phyloP scores from a whole-genome alignment of 1,139 yeast species.

The Saccharomyces pastorianus region DNA sequence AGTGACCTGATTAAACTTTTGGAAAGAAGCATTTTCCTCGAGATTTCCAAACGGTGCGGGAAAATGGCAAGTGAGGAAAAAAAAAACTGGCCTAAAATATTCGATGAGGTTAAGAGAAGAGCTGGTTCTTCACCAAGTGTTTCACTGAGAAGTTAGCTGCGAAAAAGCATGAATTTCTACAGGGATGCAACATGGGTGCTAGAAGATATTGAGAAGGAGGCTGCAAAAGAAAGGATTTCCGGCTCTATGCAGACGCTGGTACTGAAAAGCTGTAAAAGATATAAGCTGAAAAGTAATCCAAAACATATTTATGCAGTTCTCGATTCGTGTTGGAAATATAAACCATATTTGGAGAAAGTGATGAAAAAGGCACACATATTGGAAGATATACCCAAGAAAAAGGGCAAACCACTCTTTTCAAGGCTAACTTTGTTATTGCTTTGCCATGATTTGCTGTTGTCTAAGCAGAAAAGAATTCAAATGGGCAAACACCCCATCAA shows the following conservation, averaged over 20 bases:
- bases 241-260: conserved; percentile 65
- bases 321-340: conserved; percentile 64
- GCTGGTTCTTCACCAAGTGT: neutral
- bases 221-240: conserved; percentile 29
- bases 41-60: conserved; percentile 1
- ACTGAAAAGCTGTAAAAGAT: conserved; percentile 45
- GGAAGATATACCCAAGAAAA: conserved; percentile 39
- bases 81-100: neutral
- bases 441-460: conserved; percentile 73
- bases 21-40: neutral
- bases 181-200: conserved; percentile 48
- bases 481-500: conserved; percentile 85
- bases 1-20: neutral
- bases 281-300: conserved; percentile 51
- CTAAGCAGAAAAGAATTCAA: conserved; percentile 73
- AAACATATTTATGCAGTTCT: conserved; percentile 82
- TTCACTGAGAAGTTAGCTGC: neutral
- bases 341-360: conserved; percentile 51
- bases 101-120: neutral
- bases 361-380: conserved; percentile 59
- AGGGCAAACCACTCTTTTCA: conserved; percentile 28
- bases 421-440: conserved; percentile 39
- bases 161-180: conserved; percentile 46
- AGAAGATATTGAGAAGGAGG: conserved; percentile 34
- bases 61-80: neutral